Conservation (phyloP, 1,139 yeast genomes). For the Taiozyma sp. region DNA sequence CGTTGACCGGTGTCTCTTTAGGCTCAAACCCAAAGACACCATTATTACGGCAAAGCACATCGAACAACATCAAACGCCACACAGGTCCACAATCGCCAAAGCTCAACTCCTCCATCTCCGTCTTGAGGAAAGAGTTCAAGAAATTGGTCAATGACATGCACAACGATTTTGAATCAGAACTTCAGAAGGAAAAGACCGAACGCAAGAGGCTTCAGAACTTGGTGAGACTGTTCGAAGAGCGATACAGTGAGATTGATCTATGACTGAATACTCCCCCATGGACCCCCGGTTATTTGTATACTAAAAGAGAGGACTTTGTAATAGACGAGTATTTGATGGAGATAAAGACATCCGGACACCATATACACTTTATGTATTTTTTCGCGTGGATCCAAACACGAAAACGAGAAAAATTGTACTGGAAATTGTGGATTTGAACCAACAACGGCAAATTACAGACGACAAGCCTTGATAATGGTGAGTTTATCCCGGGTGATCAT, state of each 20-base stretch:
- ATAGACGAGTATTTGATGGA: too few species aligned
- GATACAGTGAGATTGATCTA: constrained; percentile 8
- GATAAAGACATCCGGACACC: constrained; percentile 1
- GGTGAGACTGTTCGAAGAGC: constrained; percentile 30
- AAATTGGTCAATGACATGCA: constrained; percentile 62
- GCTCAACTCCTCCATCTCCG: constrained; percentile 26
- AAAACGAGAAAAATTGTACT: not conserved
- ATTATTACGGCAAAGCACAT: constrained; percentile 12
- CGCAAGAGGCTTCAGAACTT: constrained; percentile 45
- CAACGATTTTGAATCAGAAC: constrained; percentile 53
- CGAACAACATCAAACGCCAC: constrained; percentile 4
- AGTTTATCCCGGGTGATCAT: not conserved
- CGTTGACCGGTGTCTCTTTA: constrained; percentile 26
- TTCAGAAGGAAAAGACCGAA: constrained; percentile 53
- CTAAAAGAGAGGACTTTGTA: too few species aligned
- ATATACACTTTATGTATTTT: not conserved
- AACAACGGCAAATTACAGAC: not conserved
- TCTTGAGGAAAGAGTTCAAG: constrained; percentile 67
- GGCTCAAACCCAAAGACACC: constrained; percentile 21
- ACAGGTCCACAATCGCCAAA: constrained; percentile 18
- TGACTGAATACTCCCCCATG: not conserved
- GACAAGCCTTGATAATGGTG: not conserved
- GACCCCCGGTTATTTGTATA: not conserved
- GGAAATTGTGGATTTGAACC: not conserved
- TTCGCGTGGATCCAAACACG: not conserved